Percentiles rank a stretch among this genome's conserved stretches.
These are phyloP conservation scores for Penstemon eatonii DNA, from an alignment of 257 asterid genomes.

Conservation along the genomic window DNA sequence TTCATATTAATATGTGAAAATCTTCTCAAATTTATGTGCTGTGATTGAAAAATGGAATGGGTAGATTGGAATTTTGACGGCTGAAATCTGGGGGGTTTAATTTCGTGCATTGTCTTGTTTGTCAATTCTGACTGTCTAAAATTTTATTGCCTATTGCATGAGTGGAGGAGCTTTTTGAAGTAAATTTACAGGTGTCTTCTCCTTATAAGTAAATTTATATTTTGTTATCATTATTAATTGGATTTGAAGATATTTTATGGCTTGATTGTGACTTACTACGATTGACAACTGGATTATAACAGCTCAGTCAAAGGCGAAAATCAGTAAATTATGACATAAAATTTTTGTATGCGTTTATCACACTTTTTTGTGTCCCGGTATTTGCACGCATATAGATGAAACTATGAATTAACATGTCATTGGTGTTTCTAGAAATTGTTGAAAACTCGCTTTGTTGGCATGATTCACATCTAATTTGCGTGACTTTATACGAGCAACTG, in stretches of 20 bases:
- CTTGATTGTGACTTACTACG: background rate
- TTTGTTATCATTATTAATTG: background rate
- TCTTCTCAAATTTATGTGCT: background rate
- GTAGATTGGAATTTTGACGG: background rate
- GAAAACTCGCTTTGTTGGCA: background rate
- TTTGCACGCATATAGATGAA: background rate
- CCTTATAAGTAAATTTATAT: background rate
- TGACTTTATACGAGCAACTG: background rate
- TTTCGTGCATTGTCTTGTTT: background rate
- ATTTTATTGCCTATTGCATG: background rate
- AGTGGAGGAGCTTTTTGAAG: background rate
- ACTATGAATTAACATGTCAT: background rate
- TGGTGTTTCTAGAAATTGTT: background rate
- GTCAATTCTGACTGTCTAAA: background rate
- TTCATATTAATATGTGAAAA: background rate
- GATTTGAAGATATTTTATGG: background rate
- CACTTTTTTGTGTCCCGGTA: background rate
- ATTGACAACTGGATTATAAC: background rate
- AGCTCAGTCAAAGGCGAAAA: slow-evolving; percentile 12
- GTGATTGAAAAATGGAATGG: slow-evolving; percentile 2
- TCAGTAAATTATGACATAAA: background rate
- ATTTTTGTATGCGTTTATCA: background rate
- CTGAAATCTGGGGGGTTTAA: background rate
- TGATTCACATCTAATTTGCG: background rate
- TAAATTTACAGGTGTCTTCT: background rate